phyloP scores from a whole-genome alignment of 1,284 basidiomycete species.

The Cryptococcus sp. region DNA sequence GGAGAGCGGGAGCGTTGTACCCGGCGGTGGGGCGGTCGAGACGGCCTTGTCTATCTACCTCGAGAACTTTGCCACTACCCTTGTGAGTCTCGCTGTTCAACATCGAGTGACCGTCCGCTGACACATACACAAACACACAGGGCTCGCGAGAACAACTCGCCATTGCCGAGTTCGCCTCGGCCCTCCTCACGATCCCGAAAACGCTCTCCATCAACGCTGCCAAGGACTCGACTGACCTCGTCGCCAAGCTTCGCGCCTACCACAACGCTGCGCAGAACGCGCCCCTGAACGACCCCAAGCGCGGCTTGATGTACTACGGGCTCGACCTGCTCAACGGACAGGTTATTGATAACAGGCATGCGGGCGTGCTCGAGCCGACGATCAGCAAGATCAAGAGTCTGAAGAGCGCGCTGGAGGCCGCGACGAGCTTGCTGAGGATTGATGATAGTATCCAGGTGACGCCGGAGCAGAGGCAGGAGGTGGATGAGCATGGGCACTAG shows the following conservation, averaged over 20 bases:
- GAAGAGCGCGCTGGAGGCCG: constrained; percentile 95
- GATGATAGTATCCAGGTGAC: constrained; percentile 63
- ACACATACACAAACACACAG: constrained; percentile 55
- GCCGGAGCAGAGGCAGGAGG: constrained; percentile 68
- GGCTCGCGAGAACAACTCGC: constrained; percentile 97
- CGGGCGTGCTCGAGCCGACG: constrained; percentile 93
- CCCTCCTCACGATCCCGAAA: constrained; percentile 93
- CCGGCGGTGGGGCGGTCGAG: constrained; percentile 97
- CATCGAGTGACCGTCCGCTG: constrained; percentile 3
- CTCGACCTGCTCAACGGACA: constrained; percentile 92
- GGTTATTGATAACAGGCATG: constrained; percentile 89
- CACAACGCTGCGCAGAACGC: constrained; percentile 96
- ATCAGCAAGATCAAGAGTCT: constrained; percentile 95
- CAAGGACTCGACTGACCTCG: constrained; percentile 96
- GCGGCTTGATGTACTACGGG: constrained; percentile 88
- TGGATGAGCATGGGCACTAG: constrained; percentile 61
- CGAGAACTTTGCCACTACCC: constrained; percentile 97
- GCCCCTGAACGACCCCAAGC: constrained; percentile 87
- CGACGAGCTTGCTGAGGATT: constrained; percentile 89
- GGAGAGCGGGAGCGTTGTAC: constrained; percentile 93
- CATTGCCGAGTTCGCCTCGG: constrained; percentile 94
- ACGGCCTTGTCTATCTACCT: constrained; percentile 95
- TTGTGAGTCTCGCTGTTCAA: constrained; percentile 57
- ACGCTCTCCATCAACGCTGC: constrained; percentile 96
- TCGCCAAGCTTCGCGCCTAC: constrained; percentile 94